These are phyloP conservation scores for Lipomyces chichibuensis DNA, from an alignment of 805 yeast species.

Conservation along the genomic window DNA sequence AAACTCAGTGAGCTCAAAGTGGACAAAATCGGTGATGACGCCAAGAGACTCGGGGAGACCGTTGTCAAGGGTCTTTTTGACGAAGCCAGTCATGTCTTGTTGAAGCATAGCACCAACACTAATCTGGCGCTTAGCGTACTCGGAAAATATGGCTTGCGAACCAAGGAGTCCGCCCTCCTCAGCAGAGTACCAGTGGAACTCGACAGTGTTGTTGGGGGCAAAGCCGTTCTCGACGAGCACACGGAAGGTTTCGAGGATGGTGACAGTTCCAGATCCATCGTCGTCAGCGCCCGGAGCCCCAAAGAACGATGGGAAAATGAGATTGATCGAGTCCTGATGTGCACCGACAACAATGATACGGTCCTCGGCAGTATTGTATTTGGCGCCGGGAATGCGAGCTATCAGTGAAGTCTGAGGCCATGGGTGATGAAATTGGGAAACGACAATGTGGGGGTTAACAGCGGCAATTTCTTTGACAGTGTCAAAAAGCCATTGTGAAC, in stretches of 20 bases:
- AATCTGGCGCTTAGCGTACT: conserved; percentile 52
- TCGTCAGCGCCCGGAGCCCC: conserved; percentile 96
- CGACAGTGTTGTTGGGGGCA: conserved; percentile 71
- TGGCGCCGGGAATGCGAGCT: conserved; percentile 60
- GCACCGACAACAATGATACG: conserved; percentile 75
- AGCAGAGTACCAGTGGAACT: conserved; percentile 93
- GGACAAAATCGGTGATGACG: conserved; percentile 72
- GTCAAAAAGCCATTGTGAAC: conserved; percentile 69
- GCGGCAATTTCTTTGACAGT: conserved; percentile 46
- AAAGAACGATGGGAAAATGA: conserved; percentile 66
- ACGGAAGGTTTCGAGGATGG: conserved; percentile 74
- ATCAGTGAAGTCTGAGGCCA: conserved; percentile 83
- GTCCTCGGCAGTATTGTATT: conserved; percentile 47
- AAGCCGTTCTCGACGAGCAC: conserved; percentile 54
- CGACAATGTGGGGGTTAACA: conserved; percentile 47
- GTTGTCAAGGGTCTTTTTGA: conserved; percentile 53
- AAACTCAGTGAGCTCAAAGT: conserved; percentile 58
- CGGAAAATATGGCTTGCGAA: conserved; percentile 72
- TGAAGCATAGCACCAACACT: conserved; percentile 83
- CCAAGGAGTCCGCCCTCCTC: conserved; percentile 94
- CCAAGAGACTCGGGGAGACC: conserved; percentile 72
- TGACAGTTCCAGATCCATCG: conserved; percentile 85
- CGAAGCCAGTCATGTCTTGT: conserved; percentile 92
- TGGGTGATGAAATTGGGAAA: conserved; percentile 60
- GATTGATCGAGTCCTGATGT: conserved; percentile 83